These are phyloP conservation scores for Hypoxylon sp. DNA, from an alignment of 2,329 filamentous ascomycete genomes.

Conservation along the genomic window DNA sequence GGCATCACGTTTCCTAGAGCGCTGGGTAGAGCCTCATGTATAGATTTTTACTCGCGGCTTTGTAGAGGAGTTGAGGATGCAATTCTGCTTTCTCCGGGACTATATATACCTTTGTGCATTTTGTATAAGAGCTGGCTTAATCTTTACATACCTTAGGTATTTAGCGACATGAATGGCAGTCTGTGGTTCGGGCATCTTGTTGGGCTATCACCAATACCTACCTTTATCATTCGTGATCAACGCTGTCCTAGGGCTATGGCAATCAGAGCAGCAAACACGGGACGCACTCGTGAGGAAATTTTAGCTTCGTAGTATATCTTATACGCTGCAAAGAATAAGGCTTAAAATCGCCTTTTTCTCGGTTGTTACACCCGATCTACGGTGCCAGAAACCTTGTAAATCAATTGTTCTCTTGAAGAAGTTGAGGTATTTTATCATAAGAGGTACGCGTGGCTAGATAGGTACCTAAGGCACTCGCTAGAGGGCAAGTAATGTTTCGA, in stretches of 20 bases:
- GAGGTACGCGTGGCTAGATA: too few relatives aligned
- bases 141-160: slow-evolving; percentile 16
- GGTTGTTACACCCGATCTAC: too few relatives aligned
- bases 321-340: too few relatives aligned
- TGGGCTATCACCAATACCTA: not conserved
- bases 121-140: slow-evolving; percentile 12
- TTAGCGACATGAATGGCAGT: slow-evolving; percentile 19
- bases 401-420: too few relatives aligned
- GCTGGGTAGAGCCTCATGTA: slow-evolving; percentile 24
- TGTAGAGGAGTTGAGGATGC: slow-evolving; percentile 29
- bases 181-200: not conserved
- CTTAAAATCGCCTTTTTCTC: too few relatives aligned
- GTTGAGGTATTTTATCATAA: too few relatives aligned
- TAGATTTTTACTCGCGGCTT: slow-evolving; percentile 12
- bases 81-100: slow-evolving; percentile 16
- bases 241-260: too few relatives aligned
- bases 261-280: not conserved
- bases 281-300: not conserved
- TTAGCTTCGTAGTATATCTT: too few relatives aligned
- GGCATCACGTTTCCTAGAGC: slow-evolving; percentile 25
- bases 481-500: too few relatives aligned
- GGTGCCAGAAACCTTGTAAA: too few relatives aligned
- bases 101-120: slow-evolving; percentile 35
- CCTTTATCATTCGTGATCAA: not conserved
- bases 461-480: too few relatives aligned